Evolutionary conservation across 768 basidiomycete species (phyloP), one percentile per base, ranked within the genome.

Genomic region (Phanerochaete carnosa): DNA sequence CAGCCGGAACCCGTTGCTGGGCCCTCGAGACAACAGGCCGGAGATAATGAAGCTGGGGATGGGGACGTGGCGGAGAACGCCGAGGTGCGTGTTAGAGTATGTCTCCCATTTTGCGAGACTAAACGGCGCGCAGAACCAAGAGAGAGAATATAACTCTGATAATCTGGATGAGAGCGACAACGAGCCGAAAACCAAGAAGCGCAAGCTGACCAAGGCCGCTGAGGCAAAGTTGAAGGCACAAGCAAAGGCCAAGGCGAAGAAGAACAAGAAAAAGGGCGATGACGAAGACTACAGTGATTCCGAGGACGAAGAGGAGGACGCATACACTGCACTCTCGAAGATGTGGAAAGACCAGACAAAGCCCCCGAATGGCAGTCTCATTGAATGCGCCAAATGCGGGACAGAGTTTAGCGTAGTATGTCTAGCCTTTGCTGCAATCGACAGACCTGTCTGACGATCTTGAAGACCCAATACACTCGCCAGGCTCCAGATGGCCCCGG

Each of bases 361-460:
- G 61, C 91, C 89, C 0, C 77, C 88, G 2, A 79, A 88, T 3
- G 96, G 96, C 0, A 86, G 85, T 64, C 90, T 95, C 58, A 87
- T 87, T 64, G 76, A 80, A 7, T 99, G 97, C 69, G 91, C 86
- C 1, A 81, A 82, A 57, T 99, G 96, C 71, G 79, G 81, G 54
- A 88, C 90, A 60, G 85, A 88, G 65, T 97, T 96, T 70, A 93
- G 92, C 16, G 90, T 95, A 69, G 96, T 97, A 72, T 81, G 6
- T 53, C n/a, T 39, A 35, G 7, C 16, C 33, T 33, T 23, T 15
- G 33, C 12, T 51, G 25, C 39, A 8, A 9, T 37, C 60, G 45
- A 39, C 55, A 52, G 26, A 30, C 54, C 33, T 57, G n/a, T 15
- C 54, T 13, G 35, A 28, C 25, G 33, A 52, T 9, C 26, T 1